phyloP scores from a whole-genome alignment of 805 yeast species.

The Candida odintsovae region DNA sequence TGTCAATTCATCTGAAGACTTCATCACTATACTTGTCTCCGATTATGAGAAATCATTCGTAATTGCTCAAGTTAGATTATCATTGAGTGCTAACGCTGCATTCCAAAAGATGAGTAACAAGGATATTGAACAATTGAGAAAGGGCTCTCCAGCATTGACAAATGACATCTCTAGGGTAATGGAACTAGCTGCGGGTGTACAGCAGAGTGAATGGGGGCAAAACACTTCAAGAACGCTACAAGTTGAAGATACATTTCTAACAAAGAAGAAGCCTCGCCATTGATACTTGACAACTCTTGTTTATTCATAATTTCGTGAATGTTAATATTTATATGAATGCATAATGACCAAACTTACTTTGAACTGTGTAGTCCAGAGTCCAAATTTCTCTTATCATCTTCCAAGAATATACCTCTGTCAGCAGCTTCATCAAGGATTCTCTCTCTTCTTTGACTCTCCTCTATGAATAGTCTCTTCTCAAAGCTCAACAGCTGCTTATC shows the following conservation, averaged over 20 bases:
- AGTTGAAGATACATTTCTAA: slow-evolving; percentile 17
- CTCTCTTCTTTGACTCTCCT: slow-evolving; percentile 30
- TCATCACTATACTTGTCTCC: slow-evolving; percentile 6
- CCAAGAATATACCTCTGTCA: slow-evolving; percentile 37
- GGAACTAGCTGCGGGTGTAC: slow-evolving; percentile 18
- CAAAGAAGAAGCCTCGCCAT: not conserved
- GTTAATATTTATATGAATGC: not conserved
- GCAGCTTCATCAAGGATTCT: slow-evolving; percentile 38
- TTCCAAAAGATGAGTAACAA: slow-evolving; percentile 11
- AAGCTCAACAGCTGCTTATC: slow-evolving; percentile 34
- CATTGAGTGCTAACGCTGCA: not conserved
- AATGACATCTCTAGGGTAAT: slow-evolving; percentile 16
- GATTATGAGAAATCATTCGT: slow-evolving; percentile 5
- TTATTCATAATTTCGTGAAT: not conserved
- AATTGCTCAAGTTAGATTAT: not conserved
- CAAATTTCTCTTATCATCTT: slow-evolving; percentile 24
- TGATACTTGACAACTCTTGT: not conserved
- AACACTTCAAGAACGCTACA: slow-evolving; percentile 8
- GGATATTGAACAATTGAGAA: slow-evolving; percentile 11
- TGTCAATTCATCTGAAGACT: slow-evolving; percentile 1
- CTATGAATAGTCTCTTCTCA: slow-evolving; percentile 28
- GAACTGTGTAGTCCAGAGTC: slow-evolving; percentile 8
- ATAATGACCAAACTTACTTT: not conserved
- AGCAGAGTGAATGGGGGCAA: slow-evolving; percentile 21
- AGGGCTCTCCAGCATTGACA: slow-evolving; percentile 14